Conservation (phyloP, 768 basidiomycete genomes). For the Termitomyces sp. region DNA sequence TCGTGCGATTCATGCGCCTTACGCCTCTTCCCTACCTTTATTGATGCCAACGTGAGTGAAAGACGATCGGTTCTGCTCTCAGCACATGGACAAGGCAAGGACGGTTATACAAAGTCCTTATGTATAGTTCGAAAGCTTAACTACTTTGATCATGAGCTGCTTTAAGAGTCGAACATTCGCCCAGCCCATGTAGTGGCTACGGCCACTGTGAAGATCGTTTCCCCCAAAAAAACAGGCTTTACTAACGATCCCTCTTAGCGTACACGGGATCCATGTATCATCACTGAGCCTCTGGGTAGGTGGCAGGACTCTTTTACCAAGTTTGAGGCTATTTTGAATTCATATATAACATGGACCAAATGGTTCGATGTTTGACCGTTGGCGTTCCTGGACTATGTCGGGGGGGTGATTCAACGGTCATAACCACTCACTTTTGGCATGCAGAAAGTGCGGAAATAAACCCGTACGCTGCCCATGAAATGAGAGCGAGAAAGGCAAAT, state of each 20-base stretch:
- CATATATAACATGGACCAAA: neutral
- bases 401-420: slow-evolving; percentile 3
- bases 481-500: slow-evolving; percentile 12
- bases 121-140: slow-evolving; percentile 14
- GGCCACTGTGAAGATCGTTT: slow-evolving; percentile 9
- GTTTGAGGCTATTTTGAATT: neutral
- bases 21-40: too few species aligned
- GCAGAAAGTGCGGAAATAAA: slow-evolving; percentile 43
- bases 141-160: slow-evolving; percentile 21
- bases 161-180: slow-evolving; percentile 21
- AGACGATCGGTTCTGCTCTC: slow-evolving; percentile 1
- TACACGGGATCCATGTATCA: slow-evolving; percentile 39
- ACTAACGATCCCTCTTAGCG: slow-evolving; percentile 41
- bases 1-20: too few species aligned
- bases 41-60: too few species aligned
- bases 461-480: slow-evolving; percentile 55
- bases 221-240: neutral
- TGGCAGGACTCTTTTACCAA: slow-evolving; percentile 34
- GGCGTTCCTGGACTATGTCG: too few species aligned
- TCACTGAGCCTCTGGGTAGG: slow-evolving; percentile 20
- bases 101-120: slow-evolving; percentile 29
- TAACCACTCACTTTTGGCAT: slow-evolving; percentile 29
- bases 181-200: slow-evolving; percentile 30
- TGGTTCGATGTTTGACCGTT: neutral
- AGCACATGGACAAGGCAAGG: slow-evolving; percentile 22